Conservation (phyloP, 306 rosid species). For the Spatholobus suberectus region DNA sequence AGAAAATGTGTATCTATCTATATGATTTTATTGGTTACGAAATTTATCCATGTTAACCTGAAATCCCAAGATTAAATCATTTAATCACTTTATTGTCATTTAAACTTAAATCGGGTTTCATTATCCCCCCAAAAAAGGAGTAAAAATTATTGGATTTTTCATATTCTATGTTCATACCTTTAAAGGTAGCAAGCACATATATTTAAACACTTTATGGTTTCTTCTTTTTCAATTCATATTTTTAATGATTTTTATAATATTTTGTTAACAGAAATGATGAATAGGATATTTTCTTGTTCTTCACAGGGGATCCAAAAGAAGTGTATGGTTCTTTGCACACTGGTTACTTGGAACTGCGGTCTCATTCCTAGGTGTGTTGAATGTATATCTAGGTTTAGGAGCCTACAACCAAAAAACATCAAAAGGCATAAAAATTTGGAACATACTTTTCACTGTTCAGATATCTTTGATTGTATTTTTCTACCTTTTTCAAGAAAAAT, state of each 20-base stretch:
- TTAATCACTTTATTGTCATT: neutral
- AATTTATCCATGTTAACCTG: neutral
- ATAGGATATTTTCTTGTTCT: neutral
- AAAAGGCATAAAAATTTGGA: slow-evolving; percentile 64
- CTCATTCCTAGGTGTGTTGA: slow-evolving; percentile 69
- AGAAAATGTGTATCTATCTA: neutral
- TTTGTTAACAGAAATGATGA: slow-evolving; percentile 11
- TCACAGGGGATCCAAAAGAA: slow-evolving; percentile 80
- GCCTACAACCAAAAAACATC: slow-evolving; percentile 85
- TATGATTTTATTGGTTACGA: slow-evolving; percentile 8
- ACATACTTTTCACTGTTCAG: slow-evolving; percentile 68
- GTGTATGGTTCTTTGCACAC: slow-evolving; percentile 71
- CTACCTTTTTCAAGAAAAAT: slow-evolving; percentile 94
- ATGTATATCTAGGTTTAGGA: slow-evolving; percentile 71
- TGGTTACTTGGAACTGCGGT: slow-evolving; percentile 81
- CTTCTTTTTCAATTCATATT: slow-evolving; percentile 4
- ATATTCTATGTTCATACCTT: neutral
- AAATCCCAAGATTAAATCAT: neutral
- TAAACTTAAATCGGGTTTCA: too few species aligned
- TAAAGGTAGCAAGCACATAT: neutral
- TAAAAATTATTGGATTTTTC: neutral
- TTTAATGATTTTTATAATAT: neutral
- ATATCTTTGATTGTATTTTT: slow-evolving; percentile 61
- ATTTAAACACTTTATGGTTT: neutral
- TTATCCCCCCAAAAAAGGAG: too few species aligned